Conservation (phyloP, 768 basidiomycete genomes). For the Multifurca ochricompacta region DNA sequence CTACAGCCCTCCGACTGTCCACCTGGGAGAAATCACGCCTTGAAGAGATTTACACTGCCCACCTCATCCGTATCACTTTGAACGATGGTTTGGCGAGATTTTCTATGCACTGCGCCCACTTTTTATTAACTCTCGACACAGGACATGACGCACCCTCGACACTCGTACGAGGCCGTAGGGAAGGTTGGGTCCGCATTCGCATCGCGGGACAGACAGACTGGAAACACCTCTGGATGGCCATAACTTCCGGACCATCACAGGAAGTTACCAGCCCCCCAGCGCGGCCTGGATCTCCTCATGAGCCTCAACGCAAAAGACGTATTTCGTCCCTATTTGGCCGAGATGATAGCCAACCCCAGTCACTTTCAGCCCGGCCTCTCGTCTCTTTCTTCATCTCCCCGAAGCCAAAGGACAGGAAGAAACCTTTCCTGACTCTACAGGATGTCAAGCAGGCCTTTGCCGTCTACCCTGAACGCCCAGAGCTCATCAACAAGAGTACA, state of each 20-base stretch:
- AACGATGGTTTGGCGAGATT: constrained; percentile 33
- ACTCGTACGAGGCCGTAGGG: constrained; percentile 65
- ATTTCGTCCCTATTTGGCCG: constrained; percentile 62
- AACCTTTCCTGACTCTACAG: constrained; percentile 58
- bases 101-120: not conserved
- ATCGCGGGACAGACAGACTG: constrained; percentile 97
- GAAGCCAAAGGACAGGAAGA: constrained; percentile 70
- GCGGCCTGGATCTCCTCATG: constrained; percentile 24
- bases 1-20: constrained; percentile 79
- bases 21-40: constrained; percentile 93
- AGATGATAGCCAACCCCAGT: constrained; percentile 29
- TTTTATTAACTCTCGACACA: constrained; percentile 14
- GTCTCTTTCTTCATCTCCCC: constrained; percentile 55
- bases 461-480: constrained; percentile 93
- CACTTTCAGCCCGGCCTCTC: constrained; percentile 28
- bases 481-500: constrained; percentile 80
- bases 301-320: constrained; percentile 38
- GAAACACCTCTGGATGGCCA: constrained; percentile 84
- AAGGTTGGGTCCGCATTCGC: constrained; percentile 87
- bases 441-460: constrained; percentile 81
- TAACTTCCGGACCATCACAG: constrained; percentile 40
- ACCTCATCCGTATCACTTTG: constrained; percentile 77
- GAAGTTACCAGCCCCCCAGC: constrained; percentile 23
- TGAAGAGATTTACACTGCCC: constrained; percentile 96
- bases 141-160: constrained; percentile 51